These are phyloP conservation scores for Hortaea sp. DNA, from an alignment of 2,329 filamentous ascomycete genomes.

Conservation along the genomic window DNA sequence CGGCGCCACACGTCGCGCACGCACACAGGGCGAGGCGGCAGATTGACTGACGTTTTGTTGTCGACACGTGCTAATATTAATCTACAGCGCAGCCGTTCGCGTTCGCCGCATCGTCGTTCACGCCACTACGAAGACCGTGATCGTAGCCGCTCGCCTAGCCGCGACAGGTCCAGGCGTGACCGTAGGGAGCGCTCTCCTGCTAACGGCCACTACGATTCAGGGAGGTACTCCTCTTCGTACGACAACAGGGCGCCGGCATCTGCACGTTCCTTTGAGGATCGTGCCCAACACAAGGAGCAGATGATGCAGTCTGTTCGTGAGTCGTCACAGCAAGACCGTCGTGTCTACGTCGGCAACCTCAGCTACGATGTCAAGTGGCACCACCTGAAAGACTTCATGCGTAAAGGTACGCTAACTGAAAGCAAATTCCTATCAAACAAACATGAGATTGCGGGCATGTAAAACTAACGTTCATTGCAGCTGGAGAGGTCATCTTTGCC, in stretches of 20 bases:
- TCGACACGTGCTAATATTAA: neutral
- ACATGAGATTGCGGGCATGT: neutral
- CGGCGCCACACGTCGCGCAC: too few relatives aligned
- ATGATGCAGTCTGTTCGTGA: constrained; percentile 95
- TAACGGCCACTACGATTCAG: constrained; percentile 51
- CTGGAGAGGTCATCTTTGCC: constrained; percentile 98
- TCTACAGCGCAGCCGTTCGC: constrained; percentile 24
- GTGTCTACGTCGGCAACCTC: constrained; percentile 97
- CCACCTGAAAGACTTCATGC: constrained; percentile 99
- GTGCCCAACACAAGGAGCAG: constrained; percentile 72
- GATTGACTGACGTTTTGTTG: too few relatives aligned
- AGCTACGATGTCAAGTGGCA: constrained; percentile 99
- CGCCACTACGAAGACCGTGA: constrained; percentile 26
- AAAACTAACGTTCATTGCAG: constrained; percentile 40
- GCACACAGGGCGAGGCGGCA: too few relatives aligned
- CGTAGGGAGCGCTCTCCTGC: constrained; percentile 56
- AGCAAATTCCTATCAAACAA: neutral
- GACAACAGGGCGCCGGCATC: constrained; percentile 31
- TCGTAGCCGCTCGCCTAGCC: constrained; percentile 13
- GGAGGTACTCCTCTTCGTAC: constrained; percentile 40
- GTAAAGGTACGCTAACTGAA: constrained; percentile 65
- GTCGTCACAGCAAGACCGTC: constrained; percentile 94
- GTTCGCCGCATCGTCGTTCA: constrained; percentile 56
- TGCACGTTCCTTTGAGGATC: constrained; percentile 68
- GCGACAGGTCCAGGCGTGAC: constrained; percentile 29